phyloP scores from a whole-genome alignment of 371 early-diverging fungal species.

The Apophysomyces sp. region DNA sequence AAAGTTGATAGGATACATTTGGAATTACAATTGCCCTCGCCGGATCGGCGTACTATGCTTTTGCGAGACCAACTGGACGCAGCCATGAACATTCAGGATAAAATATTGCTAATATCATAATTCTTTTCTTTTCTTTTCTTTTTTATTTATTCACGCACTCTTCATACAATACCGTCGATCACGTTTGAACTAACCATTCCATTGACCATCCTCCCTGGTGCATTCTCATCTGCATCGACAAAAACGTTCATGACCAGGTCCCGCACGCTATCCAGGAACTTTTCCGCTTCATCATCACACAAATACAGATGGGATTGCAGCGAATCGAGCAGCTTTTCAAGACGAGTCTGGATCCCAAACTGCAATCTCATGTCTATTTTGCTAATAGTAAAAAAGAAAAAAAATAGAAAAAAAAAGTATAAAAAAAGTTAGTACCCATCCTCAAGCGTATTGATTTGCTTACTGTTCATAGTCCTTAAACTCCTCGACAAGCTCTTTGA shows the following conservation, averaged over 20 bases:
- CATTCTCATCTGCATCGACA: not conserved
- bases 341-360: slow-evolving; percentile 26
- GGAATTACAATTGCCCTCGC: not conserved
- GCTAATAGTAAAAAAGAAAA: slow-evolving; percentile 20
- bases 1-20: not conserved
- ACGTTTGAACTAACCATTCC: not conserved
- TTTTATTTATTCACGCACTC: too few relatives aligned
- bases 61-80: not conserved
- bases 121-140: not conserved
- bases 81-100: not conserved
- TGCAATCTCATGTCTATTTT: slow-evolving; percentile 29
- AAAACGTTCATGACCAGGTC: slow-evolving; percentile 20
- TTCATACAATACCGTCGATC: not conserved
- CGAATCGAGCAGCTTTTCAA: slow-evolving; percentile 50
- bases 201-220: not conserved
- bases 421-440: too few relatives aligned
- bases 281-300: slow-evolving; percentile 22
- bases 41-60: not conserved
- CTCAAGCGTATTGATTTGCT: slow-evolving; percentile 12
- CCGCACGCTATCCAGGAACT: slow-evolving; percentile 38
- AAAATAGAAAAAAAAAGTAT: not conserved
- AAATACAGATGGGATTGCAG: slow-evolving; percentile 42
- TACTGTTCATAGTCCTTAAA: slow-evolving; percentile 60
- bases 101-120: not conserved
- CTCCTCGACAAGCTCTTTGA: slow-evolving; percentile 45